Conservation (phyloP, 257 asterid species). For the Avicennia marina region DNA sequence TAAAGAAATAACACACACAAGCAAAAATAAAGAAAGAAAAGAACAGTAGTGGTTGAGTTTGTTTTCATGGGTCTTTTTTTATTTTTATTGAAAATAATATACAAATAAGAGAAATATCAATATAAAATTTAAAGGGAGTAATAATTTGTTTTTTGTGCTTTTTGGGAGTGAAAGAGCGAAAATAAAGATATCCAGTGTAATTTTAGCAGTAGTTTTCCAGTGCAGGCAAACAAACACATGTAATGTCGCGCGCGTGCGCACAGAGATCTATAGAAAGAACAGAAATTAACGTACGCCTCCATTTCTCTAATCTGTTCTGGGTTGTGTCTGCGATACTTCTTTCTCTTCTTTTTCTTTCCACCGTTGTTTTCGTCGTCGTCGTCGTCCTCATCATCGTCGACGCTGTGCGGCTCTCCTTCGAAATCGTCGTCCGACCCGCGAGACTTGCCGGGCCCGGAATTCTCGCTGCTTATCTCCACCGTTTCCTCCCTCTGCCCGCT, state of each 20-base stretch:
- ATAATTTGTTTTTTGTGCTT: too few relatives aligned
- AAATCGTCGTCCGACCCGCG: constrained; percentile 53
- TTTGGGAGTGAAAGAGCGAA: too few relatives aligned
- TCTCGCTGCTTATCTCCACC: constrained; percentile 82
- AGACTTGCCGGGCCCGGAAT: constrained; percentile 57
- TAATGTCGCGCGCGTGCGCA: background rate
- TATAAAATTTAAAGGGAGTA: too few relatives aligned
- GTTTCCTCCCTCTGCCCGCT: constrained; percentile 35
- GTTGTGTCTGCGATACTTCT: constrained; percentile 78
- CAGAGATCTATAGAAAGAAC: background rate
- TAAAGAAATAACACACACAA: too few relatives aligned
- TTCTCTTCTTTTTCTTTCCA: constrained; percentile 57
- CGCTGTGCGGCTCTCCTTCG: constrained; percentile 28
- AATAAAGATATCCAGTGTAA: too few relatives aligned
- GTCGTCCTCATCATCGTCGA: constrained; percentile 29
- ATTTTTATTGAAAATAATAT: too few relatives aligned
- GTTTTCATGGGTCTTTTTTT: too few relatives aligned
- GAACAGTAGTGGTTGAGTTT: too few relatives aligned
- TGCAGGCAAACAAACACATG: background rate
- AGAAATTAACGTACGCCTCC: constrained; percentile 60
- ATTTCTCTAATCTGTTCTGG: constrained; percentile 65
- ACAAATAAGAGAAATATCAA: too few relatives aligned
- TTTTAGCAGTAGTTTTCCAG: too few relatives aligned
- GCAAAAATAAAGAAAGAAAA: too few relatives aligned
- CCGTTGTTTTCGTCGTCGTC: constrained; percentile 30